A percentile compares a stretch with the other conserved stretches of the same genome.
Conservation (phyloP, 768 basidiomycete species). For the Trametes elegans region DNA sequence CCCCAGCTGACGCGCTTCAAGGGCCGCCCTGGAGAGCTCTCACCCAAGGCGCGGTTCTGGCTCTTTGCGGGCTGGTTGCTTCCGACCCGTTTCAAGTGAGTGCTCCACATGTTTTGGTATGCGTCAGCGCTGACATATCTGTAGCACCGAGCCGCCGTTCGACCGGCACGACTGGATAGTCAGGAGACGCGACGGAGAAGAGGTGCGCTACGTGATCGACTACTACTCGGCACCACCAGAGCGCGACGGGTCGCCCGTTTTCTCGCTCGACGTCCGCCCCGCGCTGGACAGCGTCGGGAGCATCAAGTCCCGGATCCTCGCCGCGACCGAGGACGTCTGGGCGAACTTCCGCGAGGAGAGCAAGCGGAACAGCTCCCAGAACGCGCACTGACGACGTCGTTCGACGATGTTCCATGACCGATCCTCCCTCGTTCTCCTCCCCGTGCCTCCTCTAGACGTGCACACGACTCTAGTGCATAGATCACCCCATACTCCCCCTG, state of each 20-base stretch:
- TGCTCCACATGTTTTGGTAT: conserved; percentile 15
- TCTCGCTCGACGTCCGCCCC: conserved; percentile 92
- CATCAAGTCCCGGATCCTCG: conserved; percentile 61
- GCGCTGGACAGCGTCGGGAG: conserved; percentile 85
- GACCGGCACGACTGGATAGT: conserved; percentile 96
- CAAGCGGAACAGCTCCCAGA: conserved; percentile 13
- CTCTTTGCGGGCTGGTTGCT: conserved; percentile 86
- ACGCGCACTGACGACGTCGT: conserved; percentile 4
- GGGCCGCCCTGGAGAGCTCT: conserved; percentile 89
- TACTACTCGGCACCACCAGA: conserved; percentile 95
- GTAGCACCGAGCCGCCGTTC: conserved; percentile 88
- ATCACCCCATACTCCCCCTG: not conserved
- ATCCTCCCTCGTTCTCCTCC: not conserved
- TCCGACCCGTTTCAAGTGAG: conserved; percentile 87
- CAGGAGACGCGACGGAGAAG: conserved; percentile 73
- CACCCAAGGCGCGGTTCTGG: conserved; percentile 90
- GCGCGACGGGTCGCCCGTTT: conserved; percentile 89
- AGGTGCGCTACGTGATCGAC: conserved; percentile 96
- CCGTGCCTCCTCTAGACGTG: not conserved
- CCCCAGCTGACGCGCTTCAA: conserved; percentile 80
- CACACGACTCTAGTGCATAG: not conserved
- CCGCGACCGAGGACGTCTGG: conserved; percentile 72
- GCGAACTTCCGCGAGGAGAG: conserved; percentile 29
- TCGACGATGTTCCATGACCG: not conserved
- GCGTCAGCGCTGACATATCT: not conserved